Base-by-base conservation (phyloP, 106 monocot species). In the Apostasia ramifera region DNA sequence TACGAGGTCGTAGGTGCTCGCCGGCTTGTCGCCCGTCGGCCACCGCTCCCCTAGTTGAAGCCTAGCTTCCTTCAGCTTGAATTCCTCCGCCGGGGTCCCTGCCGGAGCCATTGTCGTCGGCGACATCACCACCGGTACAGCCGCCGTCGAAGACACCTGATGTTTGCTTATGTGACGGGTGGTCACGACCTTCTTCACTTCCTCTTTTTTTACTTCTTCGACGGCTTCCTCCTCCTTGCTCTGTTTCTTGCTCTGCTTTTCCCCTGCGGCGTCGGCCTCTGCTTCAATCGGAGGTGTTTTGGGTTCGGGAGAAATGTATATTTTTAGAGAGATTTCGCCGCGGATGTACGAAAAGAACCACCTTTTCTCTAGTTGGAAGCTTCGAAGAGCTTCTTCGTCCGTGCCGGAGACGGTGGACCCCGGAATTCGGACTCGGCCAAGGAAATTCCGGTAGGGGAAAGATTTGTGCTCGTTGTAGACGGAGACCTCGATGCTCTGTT, bases 1-100 rank as follows among this genome's bases (percentile, higher is more conserved):
- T 5, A 94, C 94, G 10, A 91, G 87, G 53, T 94, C 94, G 51
- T 89, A 93, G 0, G 89, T 89, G 81, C 89, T 82, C 47, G 83
- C 77, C 11, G 69, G 66, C 77, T 86, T 89, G 72, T 93, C 93
- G 2, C 68, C 60, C 58, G 77, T 44, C 9, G 81, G 82, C 88
- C 88, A 93, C 62, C 83, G 70, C 58, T 85, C 85, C 0, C 92
- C 88, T 8, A 83, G 74, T 8, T 68, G 54, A 39, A 79, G 74
- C 44, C 42, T 75, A 6, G 74, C 67, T 55, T 83, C 79, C 71
- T 79, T 74, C 9, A 83, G 75, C 71, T 83, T 79, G 74, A 67
- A 83, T 47, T 83, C 83, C 57, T 79, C 84, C 59, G 40, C 65
- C 1, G 74, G 26, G 26, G 26, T 26, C 26, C 26, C 50, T 53